phyloP scores from a whole-genome alignment of 257 asterid species.

The Solanum habrochaites region DNA sequence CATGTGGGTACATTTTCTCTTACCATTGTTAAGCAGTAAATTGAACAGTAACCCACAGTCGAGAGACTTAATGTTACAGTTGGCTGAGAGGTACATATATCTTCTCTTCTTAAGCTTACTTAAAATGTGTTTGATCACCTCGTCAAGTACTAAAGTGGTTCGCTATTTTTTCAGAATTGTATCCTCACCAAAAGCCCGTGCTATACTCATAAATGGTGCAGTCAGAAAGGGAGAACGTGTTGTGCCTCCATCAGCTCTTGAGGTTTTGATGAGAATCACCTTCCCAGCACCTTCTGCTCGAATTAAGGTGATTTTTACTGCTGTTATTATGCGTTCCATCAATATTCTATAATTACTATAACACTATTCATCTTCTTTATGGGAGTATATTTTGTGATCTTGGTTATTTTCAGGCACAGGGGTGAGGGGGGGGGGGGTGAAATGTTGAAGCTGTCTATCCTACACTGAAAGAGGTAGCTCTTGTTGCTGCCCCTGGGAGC shows the following conservation, averaged over 20 bases:
- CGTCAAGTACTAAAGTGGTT: neutral
- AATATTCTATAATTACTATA: neutral
- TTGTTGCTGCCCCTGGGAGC: conserved; percentile 87
- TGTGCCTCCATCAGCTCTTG: conserved; percentile 66
- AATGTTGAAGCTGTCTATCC: conserved; percentile 77
- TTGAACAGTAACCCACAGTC: conserved; percentile 56
- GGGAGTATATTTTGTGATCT: neutral
- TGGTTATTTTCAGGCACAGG: conserved; percentile 40
- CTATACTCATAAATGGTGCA: conserved; percentile 48
- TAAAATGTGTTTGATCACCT: neutral
- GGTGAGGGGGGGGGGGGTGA: too few species aligned
- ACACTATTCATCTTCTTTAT: neutral
- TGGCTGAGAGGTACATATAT: conserved; percentile 54
- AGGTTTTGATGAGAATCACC: conserved; percentile 43
- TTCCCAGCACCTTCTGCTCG: conserved; percentile 64
- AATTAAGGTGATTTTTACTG: conserved; percentile 41
- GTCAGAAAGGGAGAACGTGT: conserved; percentile 74
- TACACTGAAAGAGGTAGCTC: conserved; percentile 63
- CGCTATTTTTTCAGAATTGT: conserved; percentile 37
- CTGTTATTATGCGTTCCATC: neutral
- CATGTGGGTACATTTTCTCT: conserved; percentile 54
- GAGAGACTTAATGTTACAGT: conserved; percentile 76
- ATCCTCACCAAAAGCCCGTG: conserved; percentile 60
- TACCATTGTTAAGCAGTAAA: conserved; percentile 67
- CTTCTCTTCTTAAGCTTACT: neutral